These are phyloP conservation scores for Willaertia magna DNA, from an alignment of 208 protist species.

Conservation along the genomic window DNA sequence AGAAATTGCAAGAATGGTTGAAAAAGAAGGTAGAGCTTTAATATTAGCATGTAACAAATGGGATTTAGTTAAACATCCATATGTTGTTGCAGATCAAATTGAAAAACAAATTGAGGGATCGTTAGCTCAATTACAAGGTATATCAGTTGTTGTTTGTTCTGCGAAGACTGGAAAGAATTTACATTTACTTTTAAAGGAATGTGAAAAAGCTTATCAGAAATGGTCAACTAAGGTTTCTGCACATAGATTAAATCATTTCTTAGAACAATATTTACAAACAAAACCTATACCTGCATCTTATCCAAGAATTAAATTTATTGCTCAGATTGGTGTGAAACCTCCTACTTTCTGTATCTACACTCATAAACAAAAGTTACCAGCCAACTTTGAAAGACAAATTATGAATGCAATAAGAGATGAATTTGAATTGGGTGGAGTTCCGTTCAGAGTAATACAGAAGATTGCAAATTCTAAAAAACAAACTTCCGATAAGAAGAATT, in stretches of 20 bases:
- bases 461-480: neutral
- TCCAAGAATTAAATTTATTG: neutral
- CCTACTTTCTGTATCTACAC: neutral
- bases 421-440: neutral
- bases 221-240: neutral
- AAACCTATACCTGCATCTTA: neutral
- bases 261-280: neutral
- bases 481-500: neutral
- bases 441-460: neutral
- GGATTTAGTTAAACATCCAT: conserved; percentile 68
- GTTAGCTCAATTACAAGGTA: neutral
- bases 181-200: neutral
- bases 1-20: conserved; percentile 60
- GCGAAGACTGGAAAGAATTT: neutral
- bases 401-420: neutral
- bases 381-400: conserved; percentile 1
- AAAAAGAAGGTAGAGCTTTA: conserved; percentile 62
- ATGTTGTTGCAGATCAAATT: conserved; percentile 65
- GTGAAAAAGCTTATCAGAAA: neutral
- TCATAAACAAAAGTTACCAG: neutral
- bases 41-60: conserved; percentile 75
- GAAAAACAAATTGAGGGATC: conserved; percentile 70
- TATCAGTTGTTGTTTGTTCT: neutral
- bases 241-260: neutral
- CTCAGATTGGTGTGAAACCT: neutral